Base-by-base conservation (phyloP, 192 early-diverging fungal species). In the Entophlyctis luteolus region DNA sequence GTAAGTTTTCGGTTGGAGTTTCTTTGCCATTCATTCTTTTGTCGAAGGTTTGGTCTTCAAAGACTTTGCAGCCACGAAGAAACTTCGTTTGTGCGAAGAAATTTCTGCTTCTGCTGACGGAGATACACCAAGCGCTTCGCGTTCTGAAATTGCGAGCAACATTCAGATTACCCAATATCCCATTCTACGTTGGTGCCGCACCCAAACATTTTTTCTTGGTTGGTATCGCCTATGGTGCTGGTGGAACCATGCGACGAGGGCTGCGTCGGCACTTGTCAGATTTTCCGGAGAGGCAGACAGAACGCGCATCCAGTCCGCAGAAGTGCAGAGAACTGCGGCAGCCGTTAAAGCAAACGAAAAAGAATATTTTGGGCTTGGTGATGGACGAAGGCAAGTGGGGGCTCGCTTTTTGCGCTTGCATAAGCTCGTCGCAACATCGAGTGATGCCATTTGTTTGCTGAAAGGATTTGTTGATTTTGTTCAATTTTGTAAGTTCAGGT, bases 171-270 rank as follows among this genome's bases (percentile, higher is more conserved):
- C 22, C 29, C 49, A 16, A 16, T 28, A 6, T 52, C 5, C 10
- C 29, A 46, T 63, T 49, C 18, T 48, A 6, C 60, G 60, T 32
- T 63, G 60, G 60, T 63, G 47, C 33, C 60, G 47, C 27, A 16
- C 50, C 3, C 27, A 63, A 49, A 49, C n/a, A 2, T 4, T 50
- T 2, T 6, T 49, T 2, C 18, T 63, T 32, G 60, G 60, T 18
- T 63, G 48, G 46, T 63, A 48, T 45, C 42, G 60, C 27, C 8
- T 63, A 32, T 50, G 45, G 47, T 63, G 60, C 48, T 63, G 60
- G 60, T 63, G 60, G 60, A 14, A 25, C 18, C 60, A 63, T 32
- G 60, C 60, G 18, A 22, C 38, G 25, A 63, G 46, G 35, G 25
- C 50, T 22, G 60, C 60, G n/a, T 33, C 50, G 23, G 50, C 31